Base-by-base conservation (phyloP, 2,329 filamentous ascomycete genomes). In the Ophiostoma quercus region DNA sequence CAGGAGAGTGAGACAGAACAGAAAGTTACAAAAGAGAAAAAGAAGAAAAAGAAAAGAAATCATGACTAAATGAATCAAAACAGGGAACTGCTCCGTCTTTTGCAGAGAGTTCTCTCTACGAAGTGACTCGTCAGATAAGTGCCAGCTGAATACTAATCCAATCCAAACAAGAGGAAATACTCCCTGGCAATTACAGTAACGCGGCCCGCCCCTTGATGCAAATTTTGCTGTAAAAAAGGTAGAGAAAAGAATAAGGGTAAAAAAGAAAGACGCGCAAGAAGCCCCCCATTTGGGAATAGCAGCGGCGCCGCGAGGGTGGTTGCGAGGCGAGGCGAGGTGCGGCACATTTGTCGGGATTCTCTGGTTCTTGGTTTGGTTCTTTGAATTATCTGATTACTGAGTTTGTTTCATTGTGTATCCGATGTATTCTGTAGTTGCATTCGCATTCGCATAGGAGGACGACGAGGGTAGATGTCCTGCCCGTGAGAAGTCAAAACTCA, bases 211-310 rank as follows among this genome's bases (percentile, higher is more conserved):
- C n/a, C 47, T 54, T 22, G 25, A 29, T 29, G 25, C 25, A 29
- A 29, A 29, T 29, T 29, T 29, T 29, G 25, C 25, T 29, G 25
- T 29, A 29, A 29, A 29, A 29, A 29, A 29, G 25, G 25, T 29
- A 57, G 19, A 57, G n/a, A 7, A 65, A 32, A 65, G 25, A 29
- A n/a, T n/a, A n/a, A 22, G 11, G 41, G 39, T 5, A 11, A 22
- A 41, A n/a, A 4, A 32, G 12, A 29, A 29, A 25, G 11, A 60
- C n/a, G 19, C n/a, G n/a, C 54, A 68, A 41, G 51, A 68, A 57
- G 51, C 51, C 39, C 57, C 57, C 57, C 57, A 32, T 62, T 62
- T 62, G 32, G 67, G 67, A 39, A 68, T 68, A 57, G 47, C 25
- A 62, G 57, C 5, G 22, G 51, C 47, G 47, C 57, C 32, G 67